phyloP scores from a whole-genome alignment of 208 protist genomes.

The Vickermania spadyakhi region DNA sequence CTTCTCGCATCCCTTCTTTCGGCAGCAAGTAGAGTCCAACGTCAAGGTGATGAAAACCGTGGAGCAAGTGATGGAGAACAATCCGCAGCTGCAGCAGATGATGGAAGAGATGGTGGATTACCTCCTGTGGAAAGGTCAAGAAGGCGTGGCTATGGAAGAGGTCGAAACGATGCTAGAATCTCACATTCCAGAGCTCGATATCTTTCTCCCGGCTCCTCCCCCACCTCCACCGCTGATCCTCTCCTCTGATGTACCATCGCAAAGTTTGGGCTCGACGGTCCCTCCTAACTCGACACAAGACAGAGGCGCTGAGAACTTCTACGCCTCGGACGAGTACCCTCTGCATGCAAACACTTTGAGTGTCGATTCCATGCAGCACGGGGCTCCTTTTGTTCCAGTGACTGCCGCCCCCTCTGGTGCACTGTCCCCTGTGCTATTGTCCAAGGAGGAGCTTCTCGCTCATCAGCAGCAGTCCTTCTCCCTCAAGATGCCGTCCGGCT shows the following conservation, averaged over 20 bases:
- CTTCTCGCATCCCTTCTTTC: conserved; percentile 62
- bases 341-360: not conserved
- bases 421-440: not conserved
- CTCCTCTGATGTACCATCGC: not conserved
- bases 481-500: too few relatives aligned
- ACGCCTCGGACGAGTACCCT: not conserved
- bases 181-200: conserved; percentile 11
- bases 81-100: conserved; percentile 18
- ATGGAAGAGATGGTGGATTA: conserved; percentile 37
- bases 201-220: not conserved
- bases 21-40: conserved; percentile 12
- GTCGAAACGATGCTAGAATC: conserved; percentile 12
- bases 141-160: conserved; percentile 14
- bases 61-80: conserved; percentile 10
- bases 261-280: not conserved
- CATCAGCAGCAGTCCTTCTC: too few relatives aligned
- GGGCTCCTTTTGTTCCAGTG: not conserved
- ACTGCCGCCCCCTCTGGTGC: not conserved
- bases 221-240: not conserved
- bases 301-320: not conserved
- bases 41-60: conserved; percentile 11
- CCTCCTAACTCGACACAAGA: not conserved
- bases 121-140: conserved; percentile 19
- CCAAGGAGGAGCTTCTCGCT: too few relatives aligned
- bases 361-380: not conserved